These are phyloP conservation scores for Clonostachys chloroleuca DNA, from an alignment of 2,329 filamentous ascomycete species.

Conservation along the genomic window DNA sequence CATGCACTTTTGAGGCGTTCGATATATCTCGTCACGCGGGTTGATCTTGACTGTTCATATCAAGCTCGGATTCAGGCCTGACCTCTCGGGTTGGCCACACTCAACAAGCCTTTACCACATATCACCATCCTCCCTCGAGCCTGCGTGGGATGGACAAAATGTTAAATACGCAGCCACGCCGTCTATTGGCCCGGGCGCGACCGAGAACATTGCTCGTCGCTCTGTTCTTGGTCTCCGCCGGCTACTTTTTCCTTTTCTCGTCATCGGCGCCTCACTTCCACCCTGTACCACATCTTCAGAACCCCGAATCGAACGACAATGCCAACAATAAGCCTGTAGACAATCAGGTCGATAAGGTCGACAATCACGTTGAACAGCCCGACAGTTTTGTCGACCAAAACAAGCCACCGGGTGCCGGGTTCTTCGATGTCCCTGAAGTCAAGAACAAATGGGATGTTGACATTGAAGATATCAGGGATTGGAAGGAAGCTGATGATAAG, in stretches of 20 bases:
- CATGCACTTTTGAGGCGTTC: no score
- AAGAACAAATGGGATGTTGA: conserved; percentile 23
- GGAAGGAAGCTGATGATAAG: conserved; percentile 25
- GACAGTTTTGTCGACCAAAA: no score
- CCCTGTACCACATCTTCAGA: conserved; percentile 22
- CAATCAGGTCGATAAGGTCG: background rate
- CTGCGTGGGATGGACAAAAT: conserved; percentile 20
- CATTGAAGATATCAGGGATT: conserved; percentile 25
- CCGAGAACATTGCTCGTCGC: conserved; percentile 36
- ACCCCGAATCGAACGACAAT: conserved; percentile 1
- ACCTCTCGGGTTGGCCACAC: background rate
- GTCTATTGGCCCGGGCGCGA: conserved; percentile 26
- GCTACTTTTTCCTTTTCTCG: conserved; percentile 38
- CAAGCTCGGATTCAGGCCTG: background rate
- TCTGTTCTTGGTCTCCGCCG: conserved; percentile 28
- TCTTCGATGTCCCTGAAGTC: conserved; percentile 2
- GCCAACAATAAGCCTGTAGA: background rate
- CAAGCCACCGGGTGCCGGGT: background rate
- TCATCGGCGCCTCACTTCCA: conserved; percentile 22
- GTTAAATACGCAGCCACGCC: conserved; percentile 19
- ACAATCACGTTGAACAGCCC: background rate
- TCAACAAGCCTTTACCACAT: background rate
- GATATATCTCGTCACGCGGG: background rate
- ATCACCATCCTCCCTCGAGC: background rate
- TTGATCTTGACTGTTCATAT: background rate